Evolutionary conservation across 2,329 filamentous ascomycete genomes (phyloP).

Genomic region (Fusarium sambucinum): DNA sequence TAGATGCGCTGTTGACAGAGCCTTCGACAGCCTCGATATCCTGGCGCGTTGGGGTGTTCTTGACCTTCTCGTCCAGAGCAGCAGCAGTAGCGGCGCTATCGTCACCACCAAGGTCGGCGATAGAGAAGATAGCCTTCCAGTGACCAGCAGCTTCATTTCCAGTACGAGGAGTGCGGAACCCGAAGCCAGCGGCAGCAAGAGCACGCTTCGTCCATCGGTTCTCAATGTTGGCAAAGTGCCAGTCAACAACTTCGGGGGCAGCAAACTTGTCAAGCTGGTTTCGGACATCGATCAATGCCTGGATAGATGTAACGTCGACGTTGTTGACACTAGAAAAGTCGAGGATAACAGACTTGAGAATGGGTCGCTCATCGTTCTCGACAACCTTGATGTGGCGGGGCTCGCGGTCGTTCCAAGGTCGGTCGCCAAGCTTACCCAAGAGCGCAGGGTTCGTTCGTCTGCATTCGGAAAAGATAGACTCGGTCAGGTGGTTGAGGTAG

Average conservation of each 20-base stretch:
- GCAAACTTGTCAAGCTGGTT: slow-evolving; percentile 66
- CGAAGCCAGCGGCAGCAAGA: slow-evolving; percentile 66
- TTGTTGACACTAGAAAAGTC: slow-evolving; percentile 68
- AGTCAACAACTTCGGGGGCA: slow-evolving; percentile 59
- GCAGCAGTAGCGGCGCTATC: slow-evolving; percentile 70
- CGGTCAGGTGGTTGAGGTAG: slow-evolving; percentile 63
- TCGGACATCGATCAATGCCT: slow-evolving; percentile 66
- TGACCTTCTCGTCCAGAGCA: slow-evolving; percentile 70
- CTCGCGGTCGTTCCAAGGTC: slow-evolving; percentile 69
- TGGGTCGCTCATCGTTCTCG: slow-evolving; percentile 57
- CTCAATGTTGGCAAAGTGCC: slow-evolving; percentile 65
- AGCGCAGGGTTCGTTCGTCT: slow-evolving; percentile 58
- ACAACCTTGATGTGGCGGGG: slow-evolving; percentile 53
- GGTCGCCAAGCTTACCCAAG: slow-evolving; percentile 63
- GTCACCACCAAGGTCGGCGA: slow-evolving; percentile 83
- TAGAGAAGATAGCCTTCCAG: slow-evolving; percentile 87
- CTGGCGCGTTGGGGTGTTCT: slow-evolving; percentile 33
- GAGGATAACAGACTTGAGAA: slow-evolving; percentile 67
- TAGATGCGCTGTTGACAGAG: slow-evolving; percentile 39
- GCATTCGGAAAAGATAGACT: slow-evolving; percentile 60
- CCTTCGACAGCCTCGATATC: slow-evolving; percentile 49
- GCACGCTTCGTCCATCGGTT: slow-evolving; percentile 70
- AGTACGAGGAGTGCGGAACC: slow-evolving; percentile 53
- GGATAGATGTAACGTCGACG: slow-evolving; percentile 67
- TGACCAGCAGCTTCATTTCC: slow-evolving; percentile 46